A percentile compares a stretch with the other conserved stretches of the same genome.
Conservation (phyloP, 176 grass and related monocot genomes). For the Rhipidocladum racemiflorum region DNA sequence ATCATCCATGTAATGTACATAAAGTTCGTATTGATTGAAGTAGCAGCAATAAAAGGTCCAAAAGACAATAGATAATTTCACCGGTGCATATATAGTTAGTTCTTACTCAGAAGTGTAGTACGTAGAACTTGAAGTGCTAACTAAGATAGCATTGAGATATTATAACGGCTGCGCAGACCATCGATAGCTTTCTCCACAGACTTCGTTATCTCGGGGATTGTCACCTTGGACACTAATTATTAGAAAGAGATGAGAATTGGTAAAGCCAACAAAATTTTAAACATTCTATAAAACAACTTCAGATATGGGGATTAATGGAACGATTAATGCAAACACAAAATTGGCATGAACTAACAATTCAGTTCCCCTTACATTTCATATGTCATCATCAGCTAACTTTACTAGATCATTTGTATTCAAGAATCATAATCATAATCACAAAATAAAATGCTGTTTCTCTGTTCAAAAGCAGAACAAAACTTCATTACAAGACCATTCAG, state of each 20-base stretch:
- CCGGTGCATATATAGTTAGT: too few relatives aligned
- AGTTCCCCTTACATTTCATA: not conserved
- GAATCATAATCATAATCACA: not conserved
- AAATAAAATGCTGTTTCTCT: not conserved
- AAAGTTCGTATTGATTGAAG: too few relatives aligned
- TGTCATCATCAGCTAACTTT: not conserved
- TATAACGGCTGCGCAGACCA: too few relatives aligned
- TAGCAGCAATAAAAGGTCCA: too few relatives aligned
- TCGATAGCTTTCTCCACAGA: conserved; percentile 46
- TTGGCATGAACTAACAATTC: not conserved
- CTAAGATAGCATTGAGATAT: too few relatives aligned
- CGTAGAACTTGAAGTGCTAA: too few relatives aligned
- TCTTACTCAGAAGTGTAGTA: too few relatives aligned
- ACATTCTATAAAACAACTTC: not conserved
- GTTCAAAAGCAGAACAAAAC: not conserved
- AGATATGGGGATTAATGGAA: not conserved
- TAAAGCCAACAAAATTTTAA: not conserved
- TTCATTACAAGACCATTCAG: not conserved
- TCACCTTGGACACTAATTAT: conserved; percentile 48
- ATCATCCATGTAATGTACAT: too few relatives aligned
- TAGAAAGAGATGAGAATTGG: conserved; percentile 24
- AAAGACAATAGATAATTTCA: too few relatives aligned
- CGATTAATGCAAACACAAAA: not conserved
- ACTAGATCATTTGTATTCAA: not conserved
- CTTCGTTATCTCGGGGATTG: conserved; percentile 45